phyloP scores from a whole-genome alignment of 139 green algal species.

The Haematococcus lacustris region DNA sequence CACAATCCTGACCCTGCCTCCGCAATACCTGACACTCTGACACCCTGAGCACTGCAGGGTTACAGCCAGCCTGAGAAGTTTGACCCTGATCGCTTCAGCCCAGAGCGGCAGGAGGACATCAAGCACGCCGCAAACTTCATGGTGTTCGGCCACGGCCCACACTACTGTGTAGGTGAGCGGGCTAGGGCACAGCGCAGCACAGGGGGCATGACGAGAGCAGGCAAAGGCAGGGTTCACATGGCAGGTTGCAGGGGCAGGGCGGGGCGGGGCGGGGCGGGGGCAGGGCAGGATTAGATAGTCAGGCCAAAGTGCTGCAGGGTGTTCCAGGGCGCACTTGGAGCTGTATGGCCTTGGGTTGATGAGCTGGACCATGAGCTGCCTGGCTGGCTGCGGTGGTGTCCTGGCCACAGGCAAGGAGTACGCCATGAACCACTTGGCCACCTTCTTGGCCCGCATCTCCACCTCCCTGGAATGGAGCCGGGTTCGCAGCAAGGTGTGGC shows the following conservation, averaged over 20 bases:
- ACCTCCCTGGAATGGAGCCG: conserved; percentile 56
- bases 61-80: conserved; percentile 65
- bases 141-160: conserved; percentile 76
- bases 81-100: conserved; percentile 76
- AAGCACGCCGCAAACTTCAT: conserved; percentile 66
- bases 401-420: conserved; percentile 53
- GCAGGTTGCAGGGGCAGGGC: too few relatives aligned
- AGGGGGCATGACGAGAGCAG: too few relatives aligned
- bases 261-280: too few relatives aligned
- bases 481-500: conserved; percentile 13
- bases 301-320: too few relatives aligned
- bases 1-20: too few relatives aligned
- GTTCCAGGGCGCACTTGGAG: too few relatives aligned
- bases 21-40: too few relatives aligned
- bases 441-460: conserved; percentile 64
- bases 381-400: not conserved
- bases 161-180: conserved; percentile 85
- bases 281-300: too few relatives aligned
- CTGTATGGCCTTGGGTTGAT: too few relatives aligned
- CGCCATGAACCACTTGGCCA: conserved; percentile 74
- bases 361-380: not conserved
- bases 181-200: too few relatives aligned
- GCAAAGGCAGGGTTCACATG: too few relatives aligned
- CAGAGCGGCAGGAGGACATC: conserved; percentile 72
- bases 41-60: too few relatives aligned